Evolutionary conservation across 345 rosid species (phyloP), one percentile per base, ranked within the genome.

Genomic region (Isatis tinctoria): DNA sequence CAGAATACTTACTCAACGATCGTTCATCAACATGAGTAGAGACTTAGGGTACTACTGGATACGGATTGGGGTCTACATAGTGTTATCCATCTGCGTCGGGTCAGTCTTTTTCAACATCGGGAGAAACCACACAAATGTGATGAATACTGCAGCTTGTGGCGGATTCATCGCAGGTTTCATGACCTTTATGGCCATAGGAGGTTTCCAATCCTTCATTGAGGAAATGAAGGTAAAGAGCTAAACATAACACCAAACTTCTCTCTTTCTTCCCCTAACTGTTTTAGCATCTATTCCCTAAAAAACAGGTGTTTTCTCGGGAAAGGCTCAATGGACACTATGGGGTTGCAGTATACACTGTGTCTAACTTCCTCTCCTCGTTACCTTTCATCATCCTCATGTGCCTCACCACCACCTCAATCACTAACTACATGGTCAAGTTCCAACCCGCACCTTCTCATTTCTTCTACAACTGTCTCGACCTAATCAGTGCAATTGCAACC

Each of bases 31-130:
- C 89, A 90, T 90, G 94, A 77, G 72, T 28, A 82, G 97, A 81
- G 97, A 90, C 78, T 82, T 80, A 26, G 97, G 97, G 16, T 90
- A 90, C 77, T 90, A 85, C 79, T 90, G 97, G 97, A 83, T 92
- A 49, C 81, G 97, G 68, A 82, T 90, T 41, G 97, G 20, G 6
- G 87, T 88, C 74, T 90, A 90, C 78, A 67, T 87, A n/a, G 69
- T 90, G 27, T 83, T 90, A 32, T 84, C 97, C 33, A 39, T 90
- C 18, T 80, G 92, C 41, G 94, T 90, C 22, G 97, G 92, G 9
- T 87, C 94, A 2, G 74, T 90, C 14, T 90, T 83, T 60, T 82
- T 58, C 70, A 80, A 88, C 74, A 72, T 90, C 14, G 92, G 97
- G 16, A 52, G 36, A 48, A 80, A 82, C 75, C 88, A 88, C 76